These are phyloP conservation scores for Gastrodia elata DNA, from an alignment of 106 monocot genomes.

Conservation along the genomic window DNA sequence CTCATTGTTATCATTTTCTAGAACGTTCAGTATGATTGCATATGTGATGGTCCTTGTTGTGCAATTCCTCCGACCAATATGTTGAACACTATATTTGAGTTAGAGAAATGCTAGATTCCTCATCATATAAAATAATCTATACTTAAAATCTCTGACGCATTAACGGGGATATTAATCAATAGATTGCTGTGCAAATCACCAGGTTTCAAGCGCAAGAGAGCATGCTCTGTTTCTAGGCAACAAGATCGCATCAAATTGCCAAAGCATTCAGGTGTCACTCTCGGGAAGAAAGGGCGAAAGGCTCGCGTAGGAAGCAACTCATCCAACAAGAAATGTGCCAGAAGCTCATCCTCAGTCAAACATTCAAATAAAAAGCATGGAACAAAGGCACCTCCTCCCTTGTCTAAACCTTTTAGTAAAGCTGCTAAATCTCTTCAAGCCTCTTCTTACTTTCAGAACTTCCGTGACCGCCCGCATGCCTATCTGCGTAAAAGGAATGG, in stretches of 20 bases:
- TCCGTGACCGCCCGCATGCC: too few relatives aligned
- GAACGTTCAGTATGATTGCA: not conserved
- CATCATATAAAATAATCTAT: not conserved
- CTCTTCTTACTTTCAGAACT: not conserved
- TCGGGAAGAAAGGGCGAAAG: not conserved
- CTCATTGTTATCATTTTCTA: not conserved
- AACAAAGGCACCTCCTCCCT: not conserved
- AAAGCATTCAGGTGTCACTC: not conserved
- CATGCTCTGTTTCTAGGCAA: not conserved
- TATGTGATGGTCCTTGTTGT: not conserved
- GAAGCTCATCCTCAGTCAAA: not conserved
- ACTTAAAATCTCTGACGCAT: not conserved
- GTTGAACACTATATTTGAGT: not conserved
- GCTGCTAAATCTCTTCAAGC: not conserved
- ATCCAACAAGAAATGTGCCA: not conserved
- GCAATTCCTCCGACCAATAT: not conserved
- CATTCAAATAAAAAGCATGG: not conserved
- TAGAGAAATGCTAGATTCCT: not conserved
- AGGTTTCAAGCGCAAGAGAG: constrained; percentile 2
- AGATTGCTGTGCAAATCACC: not conserved
- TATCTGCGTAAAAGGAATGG: not conserved
- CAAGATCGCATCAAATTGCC: not conserved
- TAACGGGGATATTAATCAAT: not conserved
- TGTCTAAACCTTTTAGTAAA: not conserved
- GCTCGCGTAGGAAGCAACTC: not conserved